A percentile compares a stretch with the other conserved stretches of the same genome.
Conservation (phyloP, 495 filamentous ascomycete genomes). For the Lindgomyces ingoldianus region DNA sequence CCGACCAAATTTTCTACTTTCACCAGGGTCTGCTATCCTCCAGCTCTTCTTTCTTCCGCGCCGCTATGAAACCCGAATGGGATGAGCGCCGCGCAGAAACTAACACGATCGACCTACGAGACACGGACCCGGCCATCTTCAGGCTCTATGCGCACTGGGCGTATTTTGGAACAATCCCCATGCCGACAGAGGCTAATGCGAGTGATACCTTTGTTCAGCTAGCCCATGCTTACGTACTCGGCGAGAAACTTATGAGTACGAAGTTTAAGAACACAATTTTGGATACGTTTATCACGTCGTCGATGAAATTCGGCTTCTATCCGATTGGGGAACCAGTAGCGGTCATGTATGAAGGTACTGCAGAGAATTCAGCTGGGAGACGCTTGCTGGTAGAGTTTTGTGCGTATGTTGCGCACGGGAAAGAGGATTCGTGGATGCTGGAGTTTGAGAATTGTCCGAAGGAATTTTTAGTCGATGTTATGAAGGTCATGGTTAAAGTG, state of each 20-base stretch:
- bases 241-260: constrained; percentile 13
- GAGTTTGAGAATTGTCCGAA: not conserved
- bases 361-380: not conserved
- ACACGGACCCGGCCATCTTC: not conserved
- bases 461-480: not conserved
- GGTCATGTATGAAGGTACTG: constrained; percentile 10
- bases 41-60: not conserved
- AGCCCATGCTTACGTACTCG: constrained; percentile 14
- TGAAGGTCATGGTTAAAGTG: not conserved
- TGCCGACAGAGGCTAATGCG: not conserved
- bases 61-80: not conserved
- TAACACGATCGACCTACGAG: not conserved
- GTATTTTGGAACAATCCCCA: not conserved
- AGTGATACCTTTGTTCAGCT: not conserved
- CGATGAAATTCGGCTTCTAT: not conserved
- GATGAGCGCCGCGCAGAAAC: not conserved
- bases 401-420: not conserved
- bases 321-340: not conserved
- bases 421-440: not conserved
- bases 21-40: not conserved
- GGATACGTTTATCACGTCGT: not conserved
- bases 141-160: not conserved
- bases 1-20: not conserved
- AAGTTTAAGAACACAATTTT: constrained; percentile 19
- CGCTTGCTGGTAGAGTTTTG: constrained; percentile 5